Conservation (phyloP, 129 eudicot species). For the Tanacetum coccineum region DNA sequence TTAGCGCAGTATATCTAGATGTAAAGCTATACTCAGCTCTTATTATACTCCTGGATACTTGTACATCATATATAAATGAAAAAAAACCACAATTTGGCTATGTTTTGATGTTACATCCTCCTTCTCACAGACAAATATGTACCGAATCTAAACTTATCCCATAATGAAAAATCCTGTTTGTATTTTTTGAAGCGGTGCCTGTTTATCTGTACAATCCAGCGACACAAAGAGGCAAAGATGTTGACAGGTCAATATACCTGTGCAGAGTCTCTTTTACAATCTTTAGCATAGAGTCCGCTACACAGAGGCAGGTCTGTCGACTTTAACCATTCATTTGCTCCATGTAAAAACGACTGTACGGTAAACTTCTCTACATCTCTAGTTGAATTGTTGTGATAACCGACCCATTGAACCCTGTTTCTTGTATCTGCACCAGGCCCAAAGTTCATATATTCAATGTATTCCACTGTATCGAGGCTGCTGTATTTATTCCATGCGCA, state of each 20-base stretch:
- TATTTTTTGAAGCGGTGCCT: background rate
- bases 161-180: too few relatives aligned
- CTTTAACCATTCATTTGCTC: conserved; percentile 62
- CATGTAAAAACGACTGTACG: conserved; percentile 61
- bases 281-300: conserved; percentile 33
- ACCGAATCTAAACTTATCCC: background rate
- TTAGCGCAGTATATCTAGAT: conserved; percentile 18
- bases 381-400: conserved; percentile 52
- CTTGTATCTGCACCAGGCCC: conserved; percentile 84
- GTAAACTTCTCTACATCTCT: conserved; percentile 46
- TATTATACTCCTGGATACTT: conserved; percentile 1
- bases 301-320: conserved; percentile 57
- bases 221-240: background rate
- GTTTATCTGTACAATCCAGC: conserved; percentile 3
- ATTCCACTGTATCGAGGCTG: conserved; percentile 57
- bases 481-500: conserved; percentile 54
- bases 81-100: conserved; percentile 4
- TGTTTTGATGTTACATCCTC: conserved; percentile 8
- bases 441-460: conserved; percentile 64
- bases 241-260: conserved; percentile 20
- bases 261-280: conserved; percentile 24
- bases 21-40: conserved; percentile 12
- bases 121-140: background rate
- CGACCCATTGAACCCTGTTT: conserved; percentile 55
- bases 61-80: conserved; percentile 17